A percentile compares a stretch with the other conserved stretches of the same genome.
phyloP scores from a whole-genome alignment of 163 green algal species.

The Chloromonas sp. region DNA sequence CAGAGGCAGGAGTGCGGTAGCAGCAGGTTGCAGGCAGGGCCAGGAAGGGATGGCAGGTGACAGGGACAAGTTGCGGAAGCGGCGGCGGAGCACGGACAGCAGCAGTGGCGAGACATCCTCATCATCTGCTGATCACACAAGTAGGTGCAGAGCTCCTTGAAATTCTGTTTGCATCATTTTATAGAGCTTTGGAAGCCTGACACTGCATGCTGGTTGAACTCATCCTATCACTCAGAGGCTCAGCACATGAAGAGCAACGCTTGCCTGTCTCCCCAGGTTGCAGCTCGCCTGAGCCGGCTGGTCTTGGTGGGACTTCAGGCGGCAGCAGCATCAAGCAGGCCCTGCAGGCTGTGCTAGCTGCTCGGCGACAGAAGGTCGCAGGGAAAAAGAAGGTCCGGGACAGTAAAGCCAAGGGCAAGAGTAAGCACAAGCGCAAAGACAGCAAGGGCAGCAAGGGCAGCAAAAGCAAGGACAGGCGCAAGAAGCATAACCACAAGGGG shows the following conservation, averaged over 20 bases:
- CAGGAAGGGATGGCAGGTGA: no score
- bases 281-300: background rate
- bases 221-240: background rate
- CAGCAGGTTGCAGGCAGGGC: background rate
- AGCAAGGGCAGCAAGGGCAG: background rate
- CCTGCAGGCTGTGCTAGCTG: background rate
- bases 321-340: background rate
- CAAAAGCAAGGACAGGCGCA: background rate
- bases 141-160: background rate
- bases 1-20: background rate
- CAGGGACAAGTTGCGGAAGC: background rate
- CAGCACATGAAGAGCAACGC: background rate
- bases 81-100: background rate
- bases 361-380: no score
- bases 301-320: background rate
- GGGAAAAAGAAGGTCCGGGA: background rate
- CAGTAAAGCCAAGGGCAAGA: background rate
- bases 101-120: background rate
- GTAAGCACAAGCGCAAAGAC: background rate
- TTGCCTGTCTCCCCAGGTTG: background rate
- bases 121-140: background rate
- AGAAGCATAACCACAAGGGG: conserved; percentile 13
- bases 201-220: background rate
- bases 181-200: no score
- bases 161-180: background rate